Percentiles rank a stretch among this genome's conserved stretches.
phyloP scores from a whole-genome alignment of 306 rosid species.

The Glycyrrhiza uralensis region DNA sequence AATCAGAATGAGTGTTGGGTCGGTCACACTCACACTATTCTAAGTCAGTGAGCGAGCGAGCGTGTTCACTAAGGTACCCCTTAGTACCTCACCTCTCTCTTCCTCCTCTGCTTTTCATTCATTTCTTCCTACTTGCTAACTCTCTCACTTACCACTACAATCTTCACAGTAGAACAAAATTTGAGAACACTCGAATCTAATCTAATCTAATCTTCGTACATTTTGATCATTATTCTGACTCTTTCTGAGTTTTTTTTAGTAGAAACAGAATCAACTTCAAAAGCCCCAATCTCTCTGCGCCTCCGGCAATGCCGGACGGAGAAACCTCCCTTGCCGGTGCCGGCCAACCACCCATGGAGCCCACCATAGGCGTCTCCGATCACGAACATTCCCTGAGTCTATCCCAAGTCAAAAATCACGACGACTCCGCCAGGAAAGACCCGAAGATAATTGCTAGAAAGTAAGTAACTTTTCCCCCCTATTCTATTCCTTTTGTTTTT shows the following conservation, averaged over 20 bases:
- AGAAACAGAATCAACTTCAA: not conserved
- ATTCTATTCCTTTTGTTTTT: not conserved
- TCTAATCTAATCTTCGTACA: too few relatives aligned
- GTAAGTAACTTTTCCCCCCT: constrained; percentile 33
- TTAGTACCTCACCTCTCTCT: not conserved
- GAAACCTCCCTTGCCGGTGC: constrained; percentile 20
- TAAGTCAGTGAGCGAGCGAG: not conserved
- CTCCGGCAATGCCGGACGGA: constrained; percentile 35
- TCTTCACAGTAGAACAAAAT: not conserved
- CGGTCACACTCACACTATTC: not conserved
- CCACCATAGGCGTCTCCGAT: constrained; percentile 4
- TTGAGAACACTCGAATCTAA: not conserved
- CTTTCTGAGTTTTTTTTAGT: not conserved
- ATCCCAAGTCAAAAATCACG: constrained; percentile 14
- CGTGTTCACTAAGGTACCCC: not conserved
- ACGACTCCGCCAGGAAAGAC: constrained; percentile 48
- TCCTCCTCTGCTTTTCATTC: too few relatives aligned
- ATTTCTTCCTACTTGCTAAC: too few relatives aligned
- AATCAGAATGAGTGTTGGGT: not conserved
- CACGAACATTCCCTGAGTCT: not conserved
- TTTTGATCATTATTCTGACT: not conserved
- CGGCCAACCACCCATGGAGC: not conserved
- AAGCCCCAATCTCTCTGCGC: not conserved
- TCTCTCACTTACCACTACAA: not conserved
- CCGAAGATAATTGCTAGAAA: constrained; percentile 60